phyloP scores from a whole-genome alignment of 2,329 filamentous ascomycete species.

The Ascochyta fabae region DNA sequence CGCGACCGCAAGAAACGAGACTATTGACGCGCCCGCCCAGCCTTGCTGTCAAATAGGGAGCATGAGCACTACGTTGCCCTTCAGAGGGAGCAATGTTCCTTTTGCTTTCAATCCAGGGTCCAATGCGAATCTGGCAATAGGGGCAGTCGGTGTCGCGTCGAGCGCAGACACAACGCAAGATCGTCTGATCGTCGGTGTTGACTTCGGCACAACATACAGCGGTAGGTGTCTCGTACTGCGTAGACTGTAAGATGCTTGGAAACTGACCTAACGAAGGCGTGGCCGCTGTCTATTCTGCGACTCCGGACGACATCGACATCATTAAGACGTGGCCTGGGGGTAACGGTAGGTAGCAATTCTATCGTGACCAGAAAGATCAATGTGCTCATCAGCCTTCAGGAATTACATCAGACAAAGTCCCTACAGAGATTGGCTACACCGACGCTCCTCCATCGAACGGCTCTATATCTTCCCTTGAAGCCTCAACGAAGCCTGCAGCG shows the following conservation, averaged over 20 bases:
- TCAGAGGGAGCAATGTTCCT: slow-evolving; percentile 39
- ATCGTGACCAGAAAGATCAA: background rate
- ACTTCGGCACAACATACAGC: slow-evolving; percentile 85
- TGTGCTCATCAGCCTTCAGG: slow-evolving; percentile 30
- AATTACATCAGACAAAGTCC: slow-evolving; percentile 87
- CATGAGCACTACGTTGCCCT: slow-evolving; percentile 35
- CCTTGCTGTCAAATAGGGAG: background rate
- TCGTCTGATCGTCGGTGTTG: slow-evolving; percentile 73
- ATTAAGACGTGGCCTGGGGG: slow-evolving; percentile 83
- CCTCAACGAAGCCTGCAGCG: slow-evolving; percentile 26
- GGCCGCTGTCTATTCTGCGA: slow-evolving; percentile 75
- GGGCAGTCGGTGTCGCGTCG: slow-evolving; percentile 7
- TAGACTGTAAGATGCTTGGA: background rate
- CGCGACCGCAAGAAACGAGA: slow-evolving; percentile 18
- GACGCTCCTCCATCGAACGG: slow-evolving; percentile 20
- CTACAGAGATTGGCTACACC: slow-evolving; percentile 73
- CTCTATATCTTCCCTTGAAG: slow-evolving; percentile 28
- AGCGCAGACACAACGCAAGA: slow-evolving; percentile 2
- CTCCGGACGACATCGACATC: slow-evolving; percentile 80
- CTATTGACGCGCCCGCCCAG: background rate
- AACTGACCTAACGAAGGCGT: slow-evolving; percentile 56
- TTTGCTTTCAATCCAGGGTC: slow-evolving; percentile 40
- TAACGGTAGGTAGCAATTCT: slow-evolving; percentile 60
- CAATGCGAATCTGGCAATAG: slow-evolving; percentile 32
- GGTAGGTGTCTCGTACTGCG: slow-evolving; percentile 52